Conservation (phyloP, 208 protist genomes). For the Trypanosoma cruzi region DNA sequence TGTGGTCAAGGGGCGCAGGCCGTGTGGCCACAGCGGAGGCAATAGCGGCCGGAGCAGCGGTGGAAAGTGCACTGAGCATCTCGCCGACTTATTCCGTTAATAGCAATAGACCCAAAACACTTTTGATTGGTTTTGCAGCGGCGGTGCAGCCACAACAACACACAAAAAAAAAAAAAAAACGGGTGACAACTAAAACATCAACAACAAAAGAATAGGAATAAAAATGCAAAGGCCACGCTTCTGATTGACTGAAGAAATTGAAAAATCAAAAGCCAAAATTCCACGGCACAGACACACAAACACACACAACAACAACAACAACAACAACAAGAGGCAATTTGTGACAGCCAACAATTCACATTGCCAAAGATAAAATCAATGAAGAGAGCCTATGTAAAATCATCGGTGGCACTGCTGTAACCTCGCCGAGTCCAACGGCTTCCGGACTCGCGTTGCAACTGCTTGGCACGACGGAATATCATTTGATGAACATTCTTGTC, state of each 20-base stretch:
- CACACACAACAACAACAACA: slow-evolving; percentile 1
- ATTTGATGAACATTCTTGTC: slow-evolving; percentile 44
- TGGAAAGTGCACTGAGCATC: slow-evolving; percentile 34
- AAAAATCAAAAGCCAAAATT: not conserved
- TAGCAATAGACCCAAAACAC: not conserved
- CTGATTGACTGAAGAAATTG: not conserved
- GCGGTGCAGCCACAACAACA: not conserved
- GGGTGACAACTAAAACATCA: not conserved
- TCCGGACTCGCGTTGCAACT: slow-evolving; percentile 35
- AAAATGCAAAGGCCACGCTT: not conserved
- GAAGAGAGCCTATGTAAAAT: slow-evolving; percentile 22
- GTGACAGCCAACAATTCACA: not conserved
- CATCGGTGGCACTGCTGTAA: slow-evolving; percentile 21
- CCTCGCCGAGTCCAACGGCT: slow-evolving; percentile 19
- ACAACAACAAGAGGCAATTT: not conserved
- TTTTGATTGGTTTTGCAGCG: not conserved
- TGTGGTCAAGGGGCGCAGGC: slow-evolving; percentile 37
- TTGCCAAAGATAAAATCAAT: not conserved
- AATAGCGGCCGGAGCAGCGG: slow-evolving; percentile 22
- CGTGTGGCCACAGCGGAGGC: slow-evolving; percentile 1
- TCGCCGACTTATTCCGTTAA: not conserved
- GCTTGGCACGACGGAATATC: slow-evolving; percentile 39
- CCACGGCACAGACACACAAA: not conserved
- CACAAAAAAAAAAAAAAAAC: slow-evolving; percentile 1
- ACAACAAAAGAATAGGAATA: not conserved